phyloP scores from a whole-genome alignment of 225 moss, liverwort and hornwort genomes.

The Physcomitrium patens region DNA sequence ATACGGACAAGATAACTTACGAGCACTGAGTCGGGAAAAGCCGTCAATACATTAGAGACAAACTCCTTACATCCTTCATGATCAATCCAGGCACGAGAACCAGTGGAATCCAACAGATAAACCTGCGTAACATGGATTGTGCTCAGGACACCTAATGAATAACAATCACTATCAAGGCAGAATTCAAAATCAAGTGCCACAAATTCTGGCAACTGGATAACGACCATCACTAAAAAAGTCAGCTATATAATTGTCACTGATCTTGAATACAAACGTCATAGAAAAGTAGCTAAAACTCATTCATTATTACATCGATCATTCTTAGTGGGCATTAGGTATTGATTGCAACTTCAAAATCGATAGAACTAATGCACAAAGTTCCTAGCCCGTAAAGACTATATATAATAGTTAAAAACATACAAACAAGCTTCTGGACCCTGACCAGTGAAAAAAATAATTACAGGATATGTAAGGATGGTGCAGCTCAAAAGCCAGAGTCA shows the following conservation, averaged over 20 bases:
- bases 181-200: constrained; percentile 24
- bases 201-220: constrained; percentile 13
- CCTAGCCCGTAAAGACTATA: constrained; percentile 7
- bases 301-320: constrained; percentile 16
- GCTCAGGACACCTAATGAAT: constrained; percentile 18
- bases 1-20: constrained; percentile 52
- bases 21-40: constrained; percentile 84
- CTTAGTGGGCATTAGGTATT: constrained; percentile 1
- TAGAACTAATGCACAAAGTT: constrained; percentile 15
- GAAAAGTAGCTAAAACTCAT: constrained; percentile 26
- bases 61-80: constrained; percentile 97
- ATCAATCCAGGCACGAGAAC: constrained; percentile 89
- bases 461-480: constrained; percentile 27
- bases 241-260: constrained; percentile 1
- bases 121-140: constrained; percentile 47
- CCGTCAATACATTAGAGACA: constrained; percentile 87
- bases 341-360: constrained; percentile 16
- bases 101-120: constrained; percentile 87
- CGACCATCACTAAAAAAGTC: constrained; percentile 21
- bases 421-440: constrained; percentile 17
- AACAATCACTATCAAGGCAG: constrained; percentile 18
- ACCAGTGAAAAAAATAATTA: background rate
- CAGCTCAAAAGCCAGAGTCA: constrained; percentile 20
- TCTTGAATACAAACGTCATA: constrained; percentile 17
- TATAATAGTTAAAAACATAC: constrained; percentile 16